These are phyloP conservation scores for Citrus reticulata DNA, from an alignment of 345 rosid species.

Conservation along the genomic window DNA sequence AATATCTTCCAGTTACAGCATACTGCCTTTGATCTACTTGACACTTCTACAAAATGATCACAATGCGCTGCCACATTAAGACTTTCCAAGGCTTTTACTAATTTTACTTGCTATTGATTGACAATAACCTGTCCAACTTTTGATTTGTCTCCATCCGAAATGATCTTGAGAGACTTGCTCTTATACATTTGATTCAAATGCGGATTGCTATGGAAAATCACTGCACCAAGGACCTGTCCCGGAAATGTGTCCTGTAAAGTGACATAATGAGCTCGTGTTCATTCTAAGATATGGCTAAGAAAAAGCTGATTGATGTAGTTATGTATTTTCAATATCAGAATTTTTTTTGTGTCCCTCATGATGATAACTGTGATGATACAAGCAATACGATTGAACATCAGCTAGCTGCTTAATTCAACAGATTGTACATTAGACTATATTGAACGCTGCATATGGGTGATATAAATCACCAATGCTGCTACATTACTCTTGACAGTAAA, in stretches of 20 bases:
- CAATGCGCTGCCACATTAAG: conserved; percentile 36
- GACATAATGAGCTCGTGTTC: background rate
- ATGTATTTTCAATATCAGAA: background rate
- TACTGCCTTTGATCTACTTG: conserved; percentile 38
- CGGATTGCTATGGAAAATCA: conserved; percentile 40
- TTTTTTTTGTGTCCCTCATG: conserved; percentile 39
- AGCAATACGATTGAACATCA: background rate
- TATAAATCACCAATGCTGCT: conserved; percentile 1
- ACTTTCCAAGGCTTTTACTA: conserved; percentile 40
- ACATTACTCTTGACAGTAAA: background rate
- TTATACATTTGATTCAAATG: conserved; percentile 35
- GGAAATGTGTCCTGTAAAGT: conserved; percentile 58
- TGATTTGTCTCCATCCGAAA: conserved; percentile 51
- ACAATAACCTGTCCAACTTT: conserved; percentile 48
- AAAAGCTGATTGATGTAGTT: background rate
- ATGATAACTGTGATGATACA: conserved; percentile 39
- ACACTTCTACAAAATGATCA: background rate
- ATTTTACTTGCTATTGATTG: conserved; percentile 39
- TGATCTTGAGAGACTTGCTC: conserved; percentile 39
- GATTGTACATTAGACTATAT: background rate
- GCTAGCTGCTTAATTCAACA: background rate
- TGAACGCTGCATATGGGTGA: conserved; percentile 25
- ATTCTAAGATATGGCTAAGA: background rate
- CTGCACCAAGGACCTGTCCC: conserved; percentile 80
- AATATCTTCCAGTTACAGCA: conserved; percentile 65